phyloP scores from a whole-genome alignment of 257 asterid species.

The Rehmannia glutinosa region DNA sequence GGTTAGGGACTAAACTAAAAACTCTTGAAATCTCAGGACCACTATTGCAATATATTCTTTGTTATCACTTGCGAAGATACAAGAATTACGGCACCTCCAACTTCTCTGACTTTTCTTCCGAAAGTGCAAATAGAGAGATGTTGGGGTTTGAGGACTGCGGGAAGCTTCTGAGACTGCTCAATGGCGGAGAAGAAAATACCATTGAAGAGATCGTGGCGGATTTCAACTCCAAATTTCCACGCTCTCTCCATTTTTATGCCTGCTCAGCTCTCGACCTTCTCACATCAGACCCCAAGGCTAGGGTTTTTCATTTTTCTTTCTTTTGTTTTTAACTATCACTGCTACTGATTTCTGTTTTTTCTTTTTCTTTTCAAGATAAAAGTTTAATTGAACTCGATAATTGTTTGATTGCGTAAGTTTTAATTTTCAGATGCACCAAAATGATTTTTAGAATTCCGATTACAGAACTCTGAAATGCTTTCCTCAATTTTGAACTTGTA shows the following conservation, averaged over 20 bases:
- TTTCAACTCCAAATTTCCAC: constrained; percentile 48
- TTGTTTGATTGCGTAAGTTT: not conserved
- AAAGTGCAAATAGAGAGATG: constrained; percentile 28
- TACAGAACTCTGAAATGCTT: not conserved
- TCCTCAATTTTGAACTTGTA: constrained; percentile 2
- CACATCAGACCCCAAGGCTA: constrained; percentile 49
- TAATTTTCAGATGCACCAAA: not conserved
- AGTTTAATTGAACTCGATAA: not conserved
- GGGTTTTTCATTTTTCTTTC: constrained; percentile 23
- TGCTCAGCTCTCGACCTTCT: constrained; percentile 77
- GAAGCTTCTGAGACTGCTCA: constrained; percentile 51
- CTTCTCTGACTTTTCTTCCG: not conserved
- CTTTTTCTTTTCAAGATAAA: not conserved
- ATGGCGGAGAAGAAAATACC: constrained; percentile 60
- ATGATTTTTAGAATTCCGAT: constrained; percentile 1
- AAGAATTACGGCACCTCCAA: not conserved
- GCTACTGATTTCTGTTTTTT: not conserved
- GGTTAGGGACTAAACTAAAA: too few species aligned
- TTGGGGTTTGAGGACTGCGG: constrained; percentile 56
- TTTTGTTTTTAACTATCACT: not conserved
- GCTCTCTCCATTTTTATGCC: constrained; percentile 45
- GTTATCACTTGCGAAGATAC: not conserved
- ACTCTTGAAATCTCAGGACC: too few species aligned
- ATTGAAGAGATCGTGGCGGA: constrained; percentile 67
- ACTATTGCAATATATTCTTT: too few species aligned